These are phyloP conservation scores for Yarrowia keelungensis DNA, from an alignment of 805 yeast species.

Conservation along the genomic window DNA sequence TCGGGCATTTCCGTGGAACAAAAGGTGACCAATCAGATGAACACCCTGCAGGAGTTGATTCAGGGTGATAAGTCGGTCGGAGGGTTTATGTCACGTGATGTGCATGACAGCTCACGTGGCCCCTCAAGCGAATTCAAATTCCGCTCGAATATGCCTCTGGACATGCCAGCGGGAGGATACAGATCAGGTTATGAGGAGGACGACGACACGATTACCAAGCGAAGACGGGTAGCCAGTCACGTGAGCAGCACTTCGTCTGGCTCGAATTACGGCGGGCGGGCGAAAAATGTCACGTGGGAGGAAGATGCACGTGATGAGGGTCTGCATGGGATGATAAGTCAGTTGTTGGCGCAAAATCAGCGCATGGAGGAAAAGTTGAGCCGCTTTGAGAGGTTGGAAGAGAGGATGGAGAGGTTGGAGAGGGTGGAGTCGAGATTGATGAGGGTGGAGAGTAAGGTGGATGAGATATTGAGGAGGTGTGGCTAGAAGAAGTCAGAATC, in stretches of 20 bases:
- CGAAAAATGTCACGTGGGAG: conserved; percentile 18
- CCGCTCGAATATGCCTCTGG: conserved; percentile 24
- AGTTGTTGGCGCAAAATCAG: neutral
- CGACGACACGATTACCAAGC: conserved; percentile 25
- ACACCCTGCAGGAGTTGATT: conserved; percentile 12
- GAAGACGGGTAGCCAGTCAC: neutral
- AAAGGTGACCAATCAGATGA: conserved; percentile 5
- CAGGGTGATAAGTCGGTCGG: neutral
- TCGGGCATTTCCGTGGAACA: neutral
- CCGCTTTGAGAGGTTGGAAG: neutral
- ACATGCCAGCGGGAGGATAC: conserved; percentile 13
- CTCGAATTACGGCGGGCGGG: neutral
- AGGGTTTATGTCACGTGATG: neutral
- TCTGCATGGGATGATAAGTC: neutral
- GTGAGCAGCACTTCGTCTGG: neutral
- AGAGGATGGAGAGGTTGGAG: conserved; percentile 18
- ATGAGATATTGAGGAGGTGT: conserved; percentile 20
- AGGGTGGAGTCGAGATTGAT: neutral
- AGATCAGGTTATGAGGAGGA: neutral
- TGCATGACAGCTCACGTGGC: neutral
- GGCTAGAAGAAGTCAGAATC: neutral
- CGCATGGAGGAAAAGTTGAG: conserved; percentile 13
- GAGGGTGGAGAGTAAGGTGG: conserved; percentile 15
- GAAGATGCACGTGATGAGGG: neutral
- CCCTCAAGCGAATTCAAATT: neutral